Evolutionary conservation across 202 grass and related monocot species (phyloP).

Genomic region (Elaeis oleifera): DNA sequence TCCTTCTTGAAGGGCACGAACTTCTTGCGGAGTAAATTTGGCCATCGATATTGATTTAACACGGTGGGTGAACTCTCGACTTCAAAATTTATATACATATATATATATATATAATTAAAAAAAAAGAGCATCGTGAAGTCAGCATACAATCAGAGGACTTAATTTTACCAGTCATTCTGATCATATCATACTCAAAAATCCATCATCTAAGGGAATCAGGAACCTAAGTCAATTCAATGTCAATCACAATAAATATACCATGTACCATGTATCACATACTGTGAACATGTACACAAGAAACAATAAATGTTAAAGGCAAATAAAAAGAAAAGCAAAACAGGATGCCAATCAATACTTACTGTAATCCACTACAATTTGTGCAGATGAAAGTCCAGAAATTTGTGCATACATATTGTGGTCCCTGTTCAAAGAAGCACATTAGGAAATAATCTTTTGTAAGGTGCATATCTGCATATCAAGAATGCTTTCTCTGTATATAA

Average conservation of each 20-base stretch:
- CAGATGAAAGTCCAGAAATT: constrained; percentile 41
- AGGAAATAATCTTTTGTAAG: no score
- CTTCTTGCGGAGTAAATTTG: constrained; percentile 55
- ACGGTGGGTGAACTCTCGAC: constrained; percentile 59
- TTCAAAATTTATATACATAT: background rate
- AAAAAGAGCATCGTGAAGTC: constrained; percentile 6
- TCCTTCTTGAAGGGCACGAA: constrained; percentile 50
- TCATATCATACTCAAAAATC: no score
- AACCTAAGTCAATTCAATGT: no score
- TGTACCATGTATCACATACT: no score
- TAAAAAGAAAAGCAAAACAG: background rate
- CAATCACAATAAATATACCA: no score
- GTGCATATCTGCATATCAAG: no score
- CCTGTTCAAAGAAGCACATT: constrained; percentile 22
- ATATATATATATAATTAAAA: no score
- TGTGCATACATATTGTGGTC: constrained; percentile 47
- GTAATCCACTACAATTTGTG: constrained; percentile 37
- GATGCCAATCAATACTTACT: constrained; percentile 28
- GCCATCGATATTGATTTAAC: constrained; percentile 72
- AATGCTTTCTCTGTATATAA: no score
- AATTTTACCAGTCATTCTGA: no score
- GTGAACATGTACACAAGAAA: background rate
- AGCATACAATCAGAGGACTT: constrained; percentile 1
- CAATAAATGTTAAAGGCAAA: no score
- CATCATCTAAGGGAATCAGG: no score